phyloP scores from a whole-genome alignment of 1,284 basidiomycete genomes.

The Puccinia horiana region DNA sequence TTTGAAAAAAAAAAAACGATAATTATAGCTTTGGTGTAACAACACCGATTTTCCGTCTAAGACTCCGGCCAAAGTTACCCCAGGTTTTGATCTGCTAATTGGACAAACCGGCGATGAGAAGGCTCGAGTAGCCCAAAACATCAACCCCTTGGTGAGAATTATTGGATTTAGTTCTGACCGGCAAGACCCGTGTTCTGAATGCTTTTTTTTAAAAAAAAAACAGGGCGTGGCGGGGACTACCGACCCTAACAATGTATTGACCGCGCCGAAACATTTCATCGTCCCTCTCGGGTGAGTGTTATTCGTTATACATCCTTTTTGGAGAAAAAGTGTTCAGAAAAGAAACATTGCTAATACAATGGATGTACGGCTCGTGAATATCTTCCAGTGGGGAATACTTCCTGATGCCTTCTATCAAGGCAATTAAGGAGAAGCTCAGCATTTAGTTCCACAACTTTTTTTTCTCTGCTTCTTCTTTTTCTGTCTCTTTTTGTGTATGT shows the following conservation, averaged over 20 bases:
- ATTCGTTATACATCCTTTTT: no score
- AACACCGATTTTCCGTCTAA: slow-evolving; percentile 42
- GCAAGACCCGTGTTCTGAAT: no score
- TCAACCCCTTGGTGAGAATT: slow-evolving; percentile 24
- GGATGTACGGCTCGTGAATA: no score
- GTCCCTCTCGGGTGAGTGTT: slow-evolving; percentile 39
- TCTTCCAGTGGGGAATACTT: slow-evolving; percentile 37
- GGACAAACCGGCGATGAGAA: slow-evolving; percentile 26
- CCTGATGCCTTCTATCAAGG: slow-evolving; percentile 32
- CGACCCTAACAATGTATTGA: slow-evolving; percentile 45
- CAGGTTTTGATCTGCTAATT: slow-evolving; percentile 47
- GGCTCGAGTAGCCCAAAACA: slow-evolving; percentile 46
- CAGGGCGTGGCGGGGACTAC: slow-evolving; percentile 30
- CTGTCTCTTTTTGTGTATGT: no score
- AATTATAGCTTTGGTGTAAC: slow-evolving; percentile 41
- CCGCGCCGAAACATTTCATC: slow-evolving; percentile 32
- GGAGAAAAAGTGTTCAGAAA: no score
- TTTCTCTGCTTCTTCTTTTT: neutral
- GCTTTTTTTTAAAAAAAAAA: no score
- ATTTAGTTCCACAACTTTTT: no score
- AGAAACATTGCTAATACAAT: neutral
- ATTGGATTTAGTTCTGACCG: no score
- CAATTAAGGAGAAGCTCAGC: slow-evolving; percentile 31
- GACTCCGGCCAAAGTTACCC: slow-evolving; percentile 29
- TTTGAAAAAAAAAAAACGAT: no score